These are phyloP conservation scores for Xylona heveae DNA, from an alignment of 495 filamentous ascomycete species.

Conservation along the genomic window DNA sequence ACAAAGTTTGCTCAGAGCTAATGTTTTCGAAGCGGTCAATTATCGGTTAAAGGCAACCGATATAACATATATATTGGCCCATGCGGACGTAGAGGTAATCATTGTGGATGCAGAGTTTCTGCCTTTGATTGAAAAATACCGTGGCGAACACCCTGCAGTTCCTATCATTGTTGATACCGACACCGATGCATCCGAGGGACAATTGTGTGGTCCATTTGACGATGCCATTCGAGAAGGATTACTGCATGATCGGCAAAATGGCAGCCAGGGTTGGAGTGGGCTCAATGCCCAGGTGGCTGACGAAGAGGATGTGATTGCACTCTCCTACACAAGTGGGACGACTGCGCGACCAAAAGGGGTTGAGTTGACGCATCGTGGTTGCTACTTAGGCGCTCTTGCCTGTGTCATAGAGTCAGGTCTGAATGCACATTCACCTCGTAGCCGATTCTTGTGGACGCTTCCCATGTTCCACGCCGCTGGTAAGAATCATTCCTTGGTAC, in stretches of 20 bases:
- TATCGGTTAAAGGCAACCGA: slow-evolving; percentile 77
- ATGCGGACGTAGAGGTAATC: slow-evolving; percentile 70
- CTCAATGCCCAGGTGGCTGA: slow-evolving; percentile 41
- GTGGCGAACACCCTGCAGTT: slow-evolving; percentile 30
- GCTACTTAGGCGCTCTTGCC: slow-evolving; percentile 63
- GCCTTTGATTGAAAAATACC: slow-evolving; percentile 43
- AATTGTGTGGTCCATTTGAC: slow-evolving; percentile 62
- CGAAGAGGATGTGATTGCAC: slow-evolving; percentile 66
- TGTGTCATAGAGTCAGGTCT: slow-evolving; percentile 81
- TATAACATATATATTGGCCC: slow-evolving; percentile 73
- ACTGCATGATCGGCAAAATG: slow-evolving; percentile 36
- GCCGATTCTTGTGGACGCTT: slow-evolving; percentile 77
- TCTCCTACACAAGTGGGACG: slow-evolving; percentile 84
- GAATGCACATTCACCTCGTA: slow-evolving; percentile 42
- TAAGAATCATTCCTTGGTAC: slow-evolving; percentile 7
- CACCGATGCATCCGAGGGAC: slow-evolving; percentile 55
- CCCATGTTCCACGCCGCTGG: slow-evolving; percentile 95
- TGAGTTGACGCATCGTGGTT: slow-evolving; percentile 72
- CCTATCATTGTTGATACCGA: slow-evolving; percentile 68
- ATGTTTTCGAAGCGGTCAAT: slow-evolving; percentile 40
- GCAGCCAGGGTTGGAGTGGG: slow-evolving; percentile 52
- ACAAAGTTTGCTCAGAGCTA: not conserved
- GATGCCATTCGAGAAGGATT: slow-evolving; percentile 67
- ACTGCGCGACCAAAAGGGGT: slow-evolving; percentile 88
- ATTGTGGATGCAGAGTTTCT: slow-evolving; percentile 68